phyloP scores from a whole-genome alignment of 164 flowering plant genomes.

The Chloranthus sessilifolius region DNA sequence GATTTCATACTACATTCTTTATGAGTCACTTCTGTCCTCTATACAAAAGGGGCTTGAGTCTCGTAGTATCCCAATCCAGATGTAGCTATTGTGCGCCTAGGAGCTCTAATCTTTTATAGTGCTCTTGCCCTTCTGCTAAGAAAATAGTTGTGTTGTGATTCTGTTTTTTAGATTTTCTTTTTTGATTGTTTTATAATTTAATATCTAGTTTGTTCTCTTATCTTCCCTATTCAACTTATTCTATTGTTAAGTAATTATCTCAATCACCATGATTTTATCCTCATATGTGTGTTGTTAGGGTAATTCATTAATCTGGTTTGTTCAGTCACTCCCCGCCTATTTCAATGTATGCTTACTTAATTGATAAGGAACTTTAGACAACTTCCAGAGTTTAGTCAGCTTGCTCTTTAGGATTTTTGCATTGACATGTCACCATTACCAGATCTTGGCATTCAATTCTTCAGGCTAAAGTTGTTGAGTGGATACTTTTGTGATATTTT shows the following conservation, averaged over 20 bases:
- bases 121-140: too few relatives aligned
- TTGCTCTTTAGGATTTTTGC: not conserved
- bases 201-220: not conserved
- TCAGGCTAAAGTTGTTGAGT: slow-evolving; percentile 1
- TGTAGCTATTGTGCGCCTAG: too few relatives aligned
- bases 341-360: not conserved
- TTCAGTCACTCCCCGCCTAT: too few relatives aligned
- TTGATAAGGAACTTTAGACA: not conserved
- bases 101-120: too few relatives aligned
- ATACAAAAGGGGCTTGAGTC: too few relatives aligned
- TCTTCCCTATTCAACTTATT: not conserved
- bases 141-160: too few relatives aligned
- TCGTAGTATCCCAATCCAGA: too few relatives aligned
- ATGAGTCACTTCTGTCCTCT: too few relatives aligned
- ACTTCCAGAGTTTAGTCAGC: not conserved
- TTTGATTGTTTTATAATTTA: too few relatives aligned
- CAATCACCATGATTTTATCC: not conserved
- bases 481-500: slow-evolving; percentile 1
- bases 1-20: too few relatives aligned
- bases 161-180: too few relatives aligned
- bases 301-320: not conserved
- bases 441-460: slow-evolving; percentile 2
- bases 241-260: not conserved
- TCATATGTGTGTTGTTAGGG: not conserved
- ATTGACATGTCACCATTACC: not conserved